Percentiles rank a stretch among this genome's conserved stretches.
phyloP scores from a whole-genome alignment of 1,139 yeast genomes.

The Blastobotrys apis region DNA sequence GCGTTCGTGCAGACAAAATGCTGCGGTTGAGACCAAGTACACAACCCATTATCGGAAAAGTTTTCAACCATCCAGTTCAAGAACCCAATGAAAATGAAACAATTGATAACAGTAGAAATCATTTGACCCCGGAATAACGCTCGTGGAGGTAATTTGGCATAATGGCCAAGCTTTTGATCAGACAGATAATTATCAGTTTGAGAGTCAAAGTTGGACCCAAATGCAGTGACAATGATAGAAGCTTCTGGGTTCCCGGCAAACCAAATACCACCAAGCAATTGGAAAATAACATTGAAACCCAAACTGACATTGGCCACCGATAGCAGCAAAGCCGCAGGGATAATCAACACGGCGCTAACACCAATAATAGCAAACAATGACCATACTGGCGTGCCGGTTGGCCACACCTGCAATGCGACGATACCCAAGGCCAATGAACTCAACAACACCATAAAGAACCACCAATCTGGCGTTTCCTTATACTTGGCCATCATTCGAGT shows the following conservation, averaged over 20 bases:
- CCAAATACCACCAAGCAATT: slow-evolving; percentile 58
- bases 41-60: slow-evolving; percentile 41
- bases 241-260: slow-evolving; percentile 61
- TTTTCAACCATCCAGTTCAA: slow-evolving; percentile 49
- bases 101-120: slow-evolving; percentile 37
- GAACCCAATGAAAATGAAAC: slow-evolving; percentile 49
- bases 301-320: slow-evolving; percentile 51
- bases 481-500: slow-evolving; percentile 46
- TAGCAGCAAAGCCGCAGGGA: slow-evolving; percentile 46
- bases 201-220: slow-evolving; percentile 54
- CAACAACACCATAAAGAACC: slow-evolving; percentile 46
- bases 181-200: slow-evolving; percentile 44
- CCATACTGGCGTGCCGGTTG: slow-evolving; percentile 44
- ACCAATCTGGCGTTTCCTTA: slow-evolving; percentile 63
- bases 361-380: slow-evolving; percentile 53
- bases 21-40: slow-evolving; percentile 40
- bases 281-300: slow-evolving; percentile 56
- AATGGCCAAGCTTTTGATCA: slow-evolving; percentile 59
- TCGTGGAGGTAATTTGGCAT: slow-evolving; percentile 56
- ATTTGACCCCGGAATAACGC: slow-evolving; percentile 57
- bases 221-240: slow-evolving; percentile 51
- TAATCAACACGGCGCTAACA: slow-evolving; percentile 50
- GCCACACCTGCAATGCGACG: slow-evolving; percentile 43
- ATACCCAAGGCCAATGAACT: slow-evolving; percentile 48
- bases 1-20: slow-evolving; percentile 39